These are phyloP conservation scores for Clathrospora elynae DNA, from an alignment of 2,329 filamentous ascomycete genomes.

Conservation along the genomic window DNA sequence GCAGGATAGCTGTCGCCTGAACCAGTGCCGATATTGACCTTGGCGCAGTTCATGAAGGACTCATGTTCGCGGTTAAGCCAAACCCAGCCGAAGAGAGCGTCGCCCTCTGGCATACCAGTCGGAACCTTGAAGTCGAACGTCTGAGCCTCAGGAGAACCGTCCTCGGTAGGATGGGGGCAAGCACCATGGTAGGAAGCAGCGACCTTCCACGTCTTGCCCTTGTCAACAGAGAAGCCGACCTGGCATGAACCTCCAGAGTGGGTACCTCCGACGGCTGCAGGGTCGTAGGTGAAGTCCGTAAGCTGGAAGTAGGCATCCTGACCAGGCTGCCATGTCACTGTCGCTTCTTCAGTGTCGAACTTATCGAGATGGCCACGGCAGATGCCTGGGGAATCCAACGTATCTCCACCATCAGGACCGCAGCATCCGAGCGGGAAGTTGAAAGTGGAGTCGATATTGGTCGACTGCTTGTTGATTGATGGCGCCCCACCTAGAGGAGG, in stretches of 20 bases:
- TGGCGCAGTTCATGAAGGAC: slow-evolving; percentile 54
- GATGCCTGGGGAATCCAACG: slow-evolving; percentile 39
- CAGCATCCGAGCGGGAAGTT: slow-evolving; percentile 56
- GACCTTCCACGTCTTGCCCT: slow-evolving; percentile 53
- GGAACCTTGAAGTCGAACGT: slow-evolving; percentile 55
- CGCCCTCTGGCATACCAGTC: slow-evolving; percentile 49
- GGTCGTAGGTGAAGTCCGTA: slow-evolving; percentile 42
- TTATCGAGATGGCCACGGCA: slow-evolving; percentile 54
- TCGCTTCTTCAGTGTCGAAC: slow-evolving; percentile 51
- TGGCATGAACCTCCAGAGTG: slow-evolving; percentile 57
- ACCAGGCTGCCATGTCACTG: slow-evolving; percentile 52
- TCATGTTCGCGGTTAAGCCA: slow-evolving; percentile 57
- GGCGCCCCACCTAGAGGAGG: slow-evolving; percentile 52
- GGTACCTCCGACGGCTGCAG: slow-evolving; percentile 43
- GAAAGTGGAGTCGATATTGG: slow-evolving; percentile 36
- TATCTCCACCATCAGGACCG: slow-evolving; percentile 45
- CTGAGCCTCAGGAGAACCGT: slow-evolving; percentile 49
- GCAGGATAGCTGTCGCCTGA: slow-evolving; percentile 23
- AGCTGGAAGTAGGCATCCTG: slow-evolving; percentile 49
- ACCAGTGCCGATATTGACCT: slow-evolving; percentile 49
- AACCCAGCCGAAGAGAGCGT: slow-evolving; percentile 54
- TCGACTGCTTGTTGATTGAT: slow-evolving; percentile 48
- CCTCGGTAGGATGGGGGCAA: slow-evolving; percentile 51
- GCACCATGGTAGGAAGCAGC: slow-evolving; percentile 55
- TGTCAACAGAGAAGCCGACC: slow-evolving; percentile 53